Evolutionary conservation across 2,329 filamentous ascomycete species (phyloP), one percentile per base, ranked within the genome.

Genomic region (Trematosphaeria pertusa): DNA sequence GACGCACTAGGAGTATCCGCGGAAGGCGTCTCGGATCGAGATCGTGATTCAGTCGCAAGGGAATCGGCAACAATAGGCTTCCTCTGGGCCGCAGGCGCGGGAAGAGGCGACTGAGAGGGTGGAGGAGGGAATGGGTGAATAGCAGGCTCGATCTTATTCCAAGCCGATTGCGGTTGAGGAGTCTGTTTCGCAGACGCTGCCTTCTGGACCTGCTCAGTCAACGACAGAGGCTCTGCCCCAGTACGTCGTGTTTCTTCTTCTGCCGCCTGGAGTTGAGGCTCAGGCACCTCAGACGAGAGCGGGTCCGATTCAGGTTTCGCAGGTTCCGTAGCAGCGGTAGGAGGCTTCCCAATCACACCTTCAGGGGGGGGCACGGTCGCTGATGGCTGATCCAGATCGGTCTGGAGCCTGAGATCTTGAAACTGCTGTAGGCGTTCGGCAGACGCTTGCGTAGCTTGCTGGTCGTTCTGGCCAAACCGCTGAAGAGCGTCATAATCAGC

Each of bases 51-150:
- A 2, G 80, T 79, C 55, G 80, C 80, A 37, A 88, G 73, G 41
- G 83, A 79, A 58, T 96, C 91, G 1, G 92, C 91, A 3, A 97
- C 81, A 54, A 92, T 92, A 42, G 91, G 91, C 50, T 87, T 88
- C 38, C 92, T 86, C 74, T 96, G 91, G 8, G 92, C 91, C 33
- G 89, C 91, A 10, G 92, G 93, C 0, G 93, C 92, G 3, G 92
- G 91, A 26, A 97, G 80, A 31, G 91, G 91, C 2, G 91, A 95
- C 17, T 84, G 83, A 2, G 89, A 90, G 42, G 86, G 85, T 9
- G 87, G 84, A 9, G 88, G 86, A 34, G 88, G 88, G 70, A 87
- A 86, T 4, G 88, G 87, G 79, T 89, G 86, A n/a, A 91, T 89
- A 64, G 95, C 81, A 20, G 85, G 87, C 52, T 85, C 83, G 18